These are phyloP conservation scores for Macrolepiota dolichaula DNA, from an alignment of 768 basidiomycete genomes.

Conservation along the genomic window DNA sequence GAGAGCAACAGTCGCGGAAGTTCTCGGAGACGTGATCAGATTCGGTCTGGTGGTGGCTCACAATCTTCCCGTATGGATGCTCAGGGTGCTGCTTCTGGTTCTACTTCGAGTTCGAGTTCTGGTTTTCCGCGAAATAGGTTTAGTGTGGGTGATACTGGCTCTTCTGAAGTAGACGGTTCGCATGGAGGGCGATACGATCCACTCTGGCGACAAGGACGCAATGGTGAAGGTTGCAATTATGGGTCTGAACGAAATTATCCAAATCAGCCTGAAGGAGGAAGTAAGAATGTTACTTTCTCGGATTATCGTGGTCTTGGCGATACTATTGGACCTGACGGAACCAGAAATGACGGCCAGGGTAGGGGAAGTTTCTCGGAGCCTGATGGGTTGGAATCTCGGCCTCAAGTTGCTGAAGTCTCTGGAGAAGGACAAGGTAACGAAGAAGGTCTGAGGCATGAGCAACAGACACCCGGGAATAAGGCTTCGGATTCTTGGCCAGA, in stretches of 20 bases:
- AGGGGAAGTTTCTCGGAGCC: no score
- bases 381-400: no score
- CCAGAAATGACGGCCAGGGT: no score
- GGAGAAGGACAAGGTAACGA: no score
- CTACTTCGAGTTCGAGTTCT: not conserved
- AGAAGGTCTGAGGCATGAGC: no score
- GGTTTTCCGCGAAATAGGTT: not conserved
- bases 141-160: not conserved
- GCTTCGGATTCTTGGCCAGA: no score
- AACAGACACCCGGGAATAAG: no score
- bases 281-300: not conserved
- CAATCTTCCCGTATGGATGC: not conserved
- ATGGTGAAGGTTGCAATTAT: not conserved
- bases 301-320: not conserved
- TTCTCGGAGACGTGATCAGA: not conserved
- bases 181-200: not conserved
- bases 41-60: not conserved
- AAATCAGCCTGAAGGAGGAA: not conserved
- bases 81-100: not conserved
- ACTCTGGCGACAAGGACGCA: not conserved
- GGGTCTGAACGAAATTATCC: not conserved
- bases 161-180: not conserved
- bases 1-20: not conserved
- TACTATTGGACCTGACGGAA: constrained; percentile 36
- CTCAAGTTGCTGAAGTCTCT: no score